phyloP scores from a whole-genome alignment of 345 rosid species.

The Bretschneidera sinensis region DNA sequence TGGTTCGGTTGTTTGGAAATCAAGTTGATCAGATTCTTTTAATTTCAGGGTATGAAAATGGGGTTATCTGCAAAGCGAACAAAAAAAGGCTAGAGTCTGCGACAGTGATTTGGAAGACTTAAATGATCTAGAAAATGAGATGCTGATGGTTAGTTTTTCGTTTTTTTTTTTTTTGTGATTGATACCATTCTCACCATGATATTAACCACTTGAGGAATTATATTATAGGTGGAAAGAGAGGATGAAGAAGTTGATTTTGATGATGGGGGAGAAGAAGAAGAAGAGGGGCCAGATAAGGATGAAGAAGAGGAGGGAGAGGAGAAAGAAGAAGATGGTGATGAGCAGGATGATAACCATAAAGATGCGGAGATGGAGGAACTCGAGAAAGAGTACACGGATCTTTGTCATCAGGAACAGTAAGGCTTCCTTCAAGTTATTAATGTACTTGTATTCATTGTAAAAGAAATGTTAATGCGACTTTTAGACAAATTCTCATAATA shows the following conservation, averaged over 20 bases:
- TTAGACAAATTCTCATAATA: no score
- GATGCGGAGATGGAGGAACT: conserved; percentile 78
- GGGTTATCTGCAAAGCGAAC: conserved; percentile 31
- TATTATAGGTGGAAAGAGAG: conserved; percentile 12
- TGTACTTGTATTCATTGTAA: not conserved
- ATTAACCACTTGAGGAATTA: not conserved
- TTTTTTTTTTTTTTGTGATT: not conserved
- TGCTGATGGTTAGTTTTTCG: conserved; percentile 13
- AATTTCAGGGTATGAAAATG: conserved; percentile 22
- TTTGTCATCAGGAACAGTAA: conserved; percentile 71
- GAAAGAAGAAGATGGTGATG: conserved; percentile 18
- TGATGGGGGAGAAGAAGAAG: conserved; percentile 21
- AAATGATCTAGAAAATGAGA: conserved; percentile 25
- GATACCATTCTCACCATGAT: not conserved
- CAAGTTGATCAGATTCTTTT: not conserved
- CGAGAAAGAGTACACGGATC: conserved; percentile 68
- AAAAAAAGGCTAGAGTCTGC: conserved; percentile 26
- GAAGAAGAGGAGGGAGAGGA: conserved; percentile 23
- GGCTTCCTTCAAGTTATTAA: conserved; percentile 8
- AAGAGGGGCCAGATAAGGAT: not conserved
- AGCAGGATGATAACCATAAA: conserved; percentile 18
- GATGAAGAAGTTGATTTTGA: conserved; percentile 12
- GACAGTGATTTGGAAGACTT: conserved; percentile 30
- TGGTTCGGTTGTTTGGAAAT: not conserved
- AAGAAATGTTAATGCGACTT: no score